Conservation (phyloP, 164 flowering plant species). For the Magnolia officinalis region DNA sequence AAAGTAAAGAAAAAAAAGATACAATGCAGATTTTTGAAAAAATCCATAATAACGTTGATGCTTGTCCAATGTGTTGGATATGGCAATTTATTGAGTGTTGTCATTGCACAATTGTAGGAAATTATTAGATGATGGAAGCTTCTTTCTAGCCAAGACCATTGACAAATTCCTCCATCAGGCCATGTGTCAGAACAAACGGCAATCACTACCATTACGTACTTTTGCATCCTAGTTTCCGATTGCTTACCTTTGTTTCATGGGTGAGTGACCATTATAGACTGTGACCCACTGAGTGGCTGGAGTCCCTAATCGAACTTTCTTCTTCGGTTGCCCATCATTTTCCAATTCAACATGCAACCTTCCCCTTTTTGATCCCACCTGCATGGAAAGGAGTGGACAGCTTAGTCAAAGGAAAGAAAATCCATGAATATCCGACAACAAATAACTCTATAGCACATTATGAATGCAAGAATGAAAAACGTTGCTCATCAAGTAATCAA, state of each 20-base stretch:
- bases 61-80: too few relatives aligned
- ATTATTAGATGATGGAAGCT: too few relatives aligned
- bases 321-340: conserved; percentile 86
- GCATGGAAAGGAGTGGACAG: not conserved
- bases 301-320: conserved; percentile 75
- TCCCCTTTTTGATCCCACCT: conserved; percentile 88
- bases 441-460: not conserved
- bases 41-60: too few relatives aligned
- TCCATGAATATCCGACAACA: not conserved
- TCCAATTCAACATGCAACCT: conserved; percentile 65
- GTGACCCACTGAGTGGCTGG: conserved; percentile 96
- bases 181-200: not conserved
- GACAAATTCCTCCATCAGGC: too few relatives aligned
- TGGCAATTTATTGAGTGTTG: too few relatives aligned
- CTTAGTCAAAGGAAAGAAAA: not conserved
- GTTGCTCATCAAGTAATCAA: not conserved
- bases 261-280: conserved; percentile 79
- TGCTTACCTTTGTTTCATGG: conserved; percentile 88
- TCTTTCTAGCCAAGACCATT: too few relatives aligned
- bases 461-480: not conserved
- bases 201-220: not conserved
- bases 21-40: too few relatives aligned
- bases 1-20: too few relatives aligned
- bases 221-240: not conserved
- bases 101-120: too few relatives aligned